Conservation (phyloP, 2,329 filamentous ascomycete species). For the Phaeosphaeriaceae sp. region DNA sequence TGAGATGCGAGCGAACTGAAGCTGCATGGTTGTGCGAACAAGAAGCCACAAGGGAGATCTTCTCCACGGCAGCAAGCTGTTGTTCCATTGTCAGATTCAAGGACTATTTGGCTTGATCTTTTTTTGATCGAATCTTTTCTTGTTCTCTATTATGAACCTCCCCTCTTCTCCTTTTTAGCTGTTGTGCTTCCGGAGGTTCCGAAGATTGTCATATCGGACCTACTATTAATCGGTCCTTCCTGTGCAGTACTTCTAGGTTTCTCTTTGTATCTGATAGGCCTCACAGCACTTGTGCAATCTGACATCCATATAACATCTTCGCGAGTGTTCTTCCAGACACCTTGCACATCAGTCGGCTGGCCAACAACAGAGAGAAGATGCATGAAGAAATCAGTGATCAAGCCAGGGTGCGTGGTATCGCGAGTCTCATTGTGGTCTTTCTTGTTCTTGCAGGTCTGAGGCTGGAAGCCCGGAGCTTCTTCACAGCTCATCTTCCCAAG, state of each 20-base stretch:
- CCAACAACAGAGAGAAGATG: slow-evolving; percentile 47
- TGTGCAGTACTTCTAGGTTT: too few relatives aligned
- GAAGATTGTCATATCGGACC: too few relatives aligned
- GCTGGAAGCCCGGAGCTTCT: slow-evolving; percentile 33
- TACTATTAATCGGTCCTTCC: too few relatives aligned
- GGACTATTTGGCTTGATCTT: too few relatives aligned
- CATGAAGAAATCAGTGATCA: slow-evolving; percentile 59
- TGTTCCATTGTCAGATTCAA: too few relatives aligned
- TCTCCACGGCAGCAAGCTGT: slow-evolving; percentile 51
- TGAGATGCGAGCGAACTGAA: slow-evolving; percentile 26
- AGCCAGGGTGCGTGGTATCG: slow-evolving; percentile 55
- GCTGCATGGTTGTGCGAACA: slow-evolving; percentile 57
- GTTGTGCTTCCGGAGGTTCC: too few relatives aligned
- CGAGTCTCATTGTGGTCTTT: slow-evolving; percentile 49
- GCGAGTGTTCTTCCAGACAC: slow-evolving; percentile 58
- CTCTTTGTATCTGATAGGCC: too few relatives aligned
- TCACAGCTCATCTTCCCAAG: slow-evolving; percentile 44
- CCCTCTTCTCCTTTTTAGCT: too few relatives aligned
- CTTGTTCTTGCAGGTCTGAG: slow-evolving; percentile 47
- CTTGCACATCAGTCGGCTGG: slow-evolving; percentile 5
- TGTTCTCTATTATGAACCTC: too few relatives aligned
- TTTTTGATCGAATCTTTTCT: too few relatives aligned
- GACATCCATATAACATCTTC: slow-evolving; percentile 64
- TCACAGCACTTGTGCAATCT: too few relatives aligned
- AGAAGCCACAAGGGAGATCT: slow-evolving; percentile 61